Evolutionary conservation across 169 alveolate genomes (phyloP).

Genomic region (Plasmodium cynomolgi): DNA sequence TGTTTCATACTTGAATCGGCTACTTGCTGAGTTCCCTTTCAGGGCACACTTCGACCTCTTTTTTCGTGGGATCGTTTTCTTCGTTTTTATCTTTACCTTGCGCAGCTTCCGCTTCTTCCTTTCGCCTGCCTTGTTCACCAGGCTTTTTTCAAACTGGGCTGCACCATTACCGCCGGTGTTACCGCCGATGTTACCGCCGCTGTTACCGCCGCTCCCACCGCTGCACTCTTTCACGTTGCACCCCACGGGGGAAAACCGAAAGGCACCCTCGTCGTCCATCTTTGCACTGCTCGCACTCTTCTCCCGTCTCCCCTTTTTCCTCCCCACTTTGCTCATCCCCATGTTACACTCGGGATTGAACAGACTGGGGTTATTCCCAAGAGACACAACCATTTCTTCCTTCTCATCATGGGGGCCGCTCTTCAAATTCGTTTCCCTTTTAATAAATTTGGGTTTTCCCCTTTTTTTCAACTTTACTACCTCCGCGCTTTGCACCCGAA

Average conservation of each 20-base stretch:
- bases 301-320: neutral
- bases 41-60: neutral
- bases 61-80: neutral
- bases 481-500: neutral
- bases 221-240: neutral
- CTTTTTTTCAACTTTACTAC: neutral
- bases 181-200: neutral
- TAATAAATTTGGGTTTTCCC: neutral
- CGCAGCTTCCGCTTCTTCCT: neutral
- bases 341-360: neutral
- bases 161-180: neutral
- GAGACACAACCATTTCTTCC: neutral
- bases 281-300: neutral
- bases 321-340: neutral
- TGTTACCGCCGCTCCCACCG: neutral
- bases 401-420: neutral
- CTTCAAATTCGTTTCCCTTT: neutral
- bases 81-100: neutral
- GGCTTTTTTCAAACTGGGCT: neutral
- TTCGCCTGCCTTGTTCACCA: neutral
- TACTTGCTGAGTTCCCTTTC: neutral
- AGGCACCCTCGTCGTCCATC: neutral
- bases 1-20: neutral
- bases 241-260: neutral
- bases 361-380: neutral